These are phyloP conservation scores for Piedraia hortae DNA, from an alignment of 2,329 filamentous ascomycete genomes.

Conservation along the genomic window DNA sequence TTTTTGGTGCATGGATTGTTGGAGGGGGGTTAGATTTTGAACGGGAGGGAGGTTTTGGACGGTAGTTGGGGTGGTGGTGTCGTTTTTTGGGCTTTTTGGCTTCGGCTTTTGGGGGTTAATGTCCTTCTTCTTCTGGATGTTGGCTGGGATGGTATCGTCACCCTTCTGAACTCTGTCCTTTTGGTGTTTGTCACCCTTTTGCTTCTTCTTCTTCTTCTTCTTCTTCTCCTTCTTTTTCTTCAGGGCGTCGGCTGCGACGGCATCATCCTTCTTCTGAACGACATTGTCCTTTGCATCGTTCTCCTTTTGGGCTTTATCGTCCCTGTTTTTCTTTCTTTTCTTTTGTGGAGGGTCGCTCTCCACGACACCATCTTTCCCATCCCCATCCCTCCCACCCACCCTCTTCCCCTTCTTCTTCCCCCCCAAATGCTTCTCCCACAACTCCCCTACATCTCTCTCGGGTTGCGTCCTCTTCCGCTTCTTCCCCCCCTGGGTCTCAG, in stretches of 20 bases:
- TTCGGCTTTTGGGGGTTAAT: too few species aligned
- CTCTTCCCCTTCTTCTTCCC: conserved; percentile 17
- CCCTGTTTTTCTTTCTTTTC: background rate
- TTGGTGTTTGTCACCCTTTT: conserved; percentile 5
- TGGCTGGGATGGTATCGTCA: conserved; percentile 9
- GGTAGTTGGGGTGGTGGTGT: too few species aligned
- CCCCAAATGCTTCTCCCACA: conserved; percentile 56
- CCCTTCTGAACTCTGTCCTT: conserved; percentile 1
- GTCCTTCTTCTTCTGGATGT: too few species aligned
- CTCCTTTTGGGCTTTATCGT: background rate
- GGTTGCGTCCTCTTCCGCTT: conserved; percentile 8
- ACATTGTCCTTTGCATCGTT: background rate
- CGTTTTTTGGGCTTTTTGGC: too few species aligned
- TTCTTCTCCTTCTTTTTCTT: conserved; percentile 3
- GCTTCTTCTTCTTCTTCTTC: conserved; percentile 2
- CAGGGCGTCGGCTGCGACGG: conserved; percentile 2
- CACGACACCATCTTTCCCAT: too few species aligned
- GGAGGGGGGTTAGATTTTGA: conserved; percentile 61
- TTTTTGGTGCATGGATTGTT: conserved; percentile 84
- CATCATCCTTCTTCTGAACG: background rate
- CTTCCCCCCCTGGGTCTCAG: conserved; percentile 16
- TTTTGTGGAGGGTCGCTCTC: too few species aligned
- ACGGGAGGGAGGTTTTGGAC: conserved; percentile 14
- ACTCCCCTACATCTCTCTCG: conserved; percentile 36
- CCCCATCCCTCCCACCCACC: too few species aligned